Evolutionary conservation across 2,329 filamentous ascomycete species (phyloP).

Genomic region (Alternaria panax): DNA sequence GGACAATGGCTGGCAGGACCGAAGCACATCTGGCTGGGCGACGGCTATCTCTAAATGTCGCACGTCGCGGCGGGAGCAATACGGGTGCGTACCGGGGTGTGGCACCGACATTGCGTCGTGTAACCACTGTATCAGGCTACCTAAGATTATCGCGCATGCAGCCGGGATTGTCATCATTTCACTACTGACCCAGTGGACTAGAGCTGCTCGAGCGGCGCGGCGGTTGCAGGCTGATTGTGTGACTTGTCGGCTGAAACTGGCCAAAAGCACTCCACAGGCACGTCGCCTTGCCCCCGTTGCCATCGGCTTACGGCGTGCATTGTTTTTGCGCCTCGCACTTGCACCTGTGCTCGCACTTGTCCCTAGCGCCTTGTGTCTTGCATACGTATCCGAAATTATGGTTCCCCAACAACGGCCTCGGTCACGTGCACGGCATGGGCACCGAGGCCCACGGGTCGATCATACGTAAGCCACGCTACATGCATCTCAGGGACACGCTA

Average conservation of each 20-base stretch:
- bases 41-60: conserved; percentile 26
- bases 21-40: conserved; percentile 14
- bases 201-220: conserved; percentile 3
- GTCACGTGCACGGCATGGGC: background rate
- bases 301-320: background rate
- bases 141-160: conserved; percentile 20
- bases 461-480: background rate
- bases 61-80: conserved; percentile 19
- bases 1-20: conserved; percentile 14
- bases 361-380: background rate
- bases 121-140: conserved; percentile 33
- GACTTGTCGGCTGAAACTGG: background rate
- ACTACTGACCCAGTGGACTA: conserved; percentile 8
- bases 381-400: background rate
- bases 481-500: conserved; percentile 2
- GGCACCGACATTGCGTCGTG: conserved; percentile 26
- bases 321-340: background rate
- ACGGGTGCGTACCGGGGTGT: conserved; percentile 15
- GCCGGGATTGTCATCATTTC: conserved; percentile 16
- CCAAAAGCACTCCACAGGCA: background rate
- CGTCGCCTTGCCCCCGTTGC: background rate
- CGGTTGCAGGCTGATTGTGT: conserved; percentile 1
- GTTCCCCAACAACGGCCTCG: background rate
- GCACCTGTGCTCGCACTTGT: background rate
- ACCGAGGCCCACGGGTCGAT: background rate